These are phyloP conservation scores for Microsporum ferrugineum DNA, from an alignment of 2,329 filamentous ascomycete species.

Conservation along the genomic window DNA sequence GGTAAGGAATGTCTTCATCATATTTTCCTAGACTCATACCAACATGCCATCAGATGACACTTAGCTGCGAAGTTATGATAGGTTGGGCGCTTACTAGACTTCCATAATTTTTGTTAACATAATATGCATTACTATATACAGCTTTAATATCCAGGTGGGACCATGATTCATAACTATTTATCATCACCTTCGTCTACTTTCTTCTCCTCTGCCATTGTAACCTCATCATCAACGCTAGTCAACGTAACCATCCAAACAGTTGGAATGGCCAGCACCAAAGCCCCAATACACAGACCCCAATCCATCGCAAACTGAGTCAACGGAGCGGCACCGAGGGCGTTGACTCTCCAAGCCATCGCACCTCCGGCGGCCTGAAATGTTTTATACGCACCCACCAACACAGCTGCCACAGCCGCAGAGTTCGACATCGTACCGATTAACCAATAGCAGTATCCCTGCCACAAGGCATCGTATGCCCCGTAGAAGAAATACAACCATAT, in stretches of 20 bases:
- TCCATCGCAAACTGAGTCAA: constrained; percentile 38
- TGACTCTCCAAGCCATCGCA: constrained; percentile 39
- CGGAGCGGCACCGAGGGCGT: constrained; percentile 26
- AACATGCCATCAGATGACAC: background rate
- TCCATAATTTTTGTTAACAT: background rate
- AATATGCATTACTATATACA: background rate
- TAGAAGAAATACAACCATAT: constrained; percentile 63
- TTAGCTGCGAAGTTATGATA: background rate
- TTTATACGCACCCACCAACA: constrained; percentile 40
- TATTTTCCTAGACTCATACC: background rate
- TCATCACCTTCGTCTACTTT: background rate
- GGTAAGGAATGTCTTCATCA: background rate
- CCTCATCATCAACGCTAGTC: constrained; percentile 16
- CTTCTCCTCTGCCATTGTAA: background rate
- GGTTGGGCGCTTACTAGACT: background rate
- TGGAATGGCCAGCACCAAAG: constrained; percentile 34
- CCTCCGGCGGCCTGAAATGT: constrained; percentile 35
- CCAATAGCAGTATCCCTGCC: constrained; percentile 57
- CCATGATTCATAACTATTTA: background rate
- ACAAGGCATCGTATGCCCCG: constrained; percentile 55
- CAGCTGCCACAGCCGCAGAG: constrained; percentile 31
- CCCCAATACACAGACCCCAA: constrained; percentile 38
- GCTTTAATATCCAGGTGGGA: background rate
- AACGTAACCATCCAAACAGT: constrained; percentile 33
- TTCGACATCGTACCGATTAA: constrained; percentile 39